Evolutionary conservation across 768 basidiomycete genomes (phyloP), one percentile per base, ranked within the genome.

Genomic region (Xanthoconium purpureum): DNA sequence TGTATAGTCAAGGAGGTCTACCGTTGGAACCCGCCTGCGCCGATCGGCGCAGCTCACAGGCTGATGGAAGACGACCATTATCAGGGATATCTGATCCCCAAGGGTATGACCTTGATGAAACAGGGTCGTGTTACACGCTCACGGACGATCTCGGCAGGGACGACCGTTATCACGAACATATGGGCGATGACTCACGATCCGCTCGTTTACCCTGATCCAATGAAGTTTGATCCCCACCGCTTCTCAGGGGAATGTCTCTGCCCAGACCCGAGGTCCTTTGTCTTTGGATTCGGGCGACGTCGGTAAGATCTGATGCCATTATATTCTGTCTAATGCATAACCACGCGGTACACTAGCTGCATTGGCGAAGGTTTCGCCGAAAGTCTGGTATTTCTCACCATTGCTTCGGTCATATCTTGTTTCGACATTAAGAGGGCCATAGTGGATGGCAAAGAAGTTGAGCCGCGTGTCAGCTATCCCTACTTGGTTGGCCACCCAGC

Each of bases 1-100:
- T 60, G 60, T 12, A 32, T 70, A 5, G 53, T 66, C 35, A 63
- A 66, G 50, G 69, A 70, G 43, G 59, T 71, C 6, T 60, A 60
- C 40, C 60, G 59, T 44, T 60, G 59, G 59, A 55, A 61, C 12
- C 59, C 59, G 18, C 43, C 46, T 38, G 12, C 59, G 1, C 58
- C 59, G 14, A 44, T 60, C 30, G 53, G 59, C 11, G 24, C 42
- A 28, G 59, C 59, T 37, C 59, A 59, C 30, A 60, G 30, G 35
- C 44, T 55, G 53, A 54, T 55, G 35, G 44, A 60, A 29, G 60
- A 47, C 13, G 59, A 60, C 35, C 12, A 6, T 12, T 33, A 33
- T 33, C 33, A 33, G 6, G 33, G 33, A 6, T 33, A 12, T 33
- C 12, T 54, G 17, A 54, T 54, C 9, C 54, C 54, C 2, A 49